A percentile compares a stretch with the other conserved stretches of the same genome.
Conservation (phyloP, 495 filamentous ascomycete genomes). For the Copromyces sp. region DNA sequence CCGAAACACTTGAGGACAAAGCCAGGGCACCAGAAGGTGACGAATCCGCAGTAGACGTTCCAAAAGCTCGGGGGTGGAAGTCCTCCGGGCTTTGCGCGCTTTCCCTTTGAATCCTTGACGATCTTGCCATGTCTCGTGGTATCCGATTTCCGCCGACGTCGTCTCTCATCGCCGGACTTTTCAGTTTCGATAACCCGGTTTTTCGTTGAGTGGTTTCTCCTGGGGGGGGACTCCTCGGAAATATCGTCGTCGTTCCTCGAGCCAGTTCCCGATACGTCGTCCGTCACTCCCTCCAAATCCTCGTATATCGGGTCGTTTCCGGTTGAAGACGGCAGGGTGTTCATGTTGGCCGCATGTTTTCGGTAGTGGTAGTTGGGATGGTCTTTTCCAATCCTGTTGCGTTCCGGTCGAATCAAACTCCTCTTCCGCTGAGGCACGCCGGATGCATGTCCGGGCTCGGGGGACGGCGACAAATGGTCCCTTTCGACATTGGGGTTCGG, state of each 20-base stretch:
- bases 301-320: slow-evolving; percentile 83
- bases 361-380: slow-evolving; percentile 93
- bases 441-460: slow-evolving; percentile 21
- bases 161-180: slow-evolving; percentile 20
- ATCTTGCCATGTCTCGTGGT: slow-evolving; percentile 32
- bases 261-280: slow-evolving; percentile 27
- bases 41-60: slow-evolving; percentile 85
- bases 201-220: slow-evolving; percentile 14
- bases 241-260: slow-evolving; percentile 28
- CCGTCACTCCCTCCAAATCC: slow-evolving; percentile 43
- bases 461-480: slow-evolving; percentile 31
- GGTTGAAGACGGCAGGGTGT: slow-evolving; percentile 76
- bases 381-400: slow-evolving; percentile 65
- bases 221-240: slow-evolving; percentile 30
- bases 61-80: slow-evolving; percentile 77
- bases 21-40: slow-evolving; percentile 94
- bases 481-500: slow-evolving; percentile 38
- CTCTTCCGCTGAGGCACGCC: slow-evolving; percentile 53
- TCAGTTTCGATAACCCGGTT: slow-evolving; percentile 22
- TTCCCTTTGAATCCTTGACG: slow-evolving; percentile 50
- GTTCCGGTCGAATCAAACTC: slow-evolving; percentile 80
- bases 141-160: slow-evolving; percentile 21
- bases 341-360: slow-evolving; percentile 83
- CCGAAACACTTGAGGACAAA: slow-evolving; percentile 76
- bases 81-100: slow-evolving; percentile 48